Evolutionary conservation across 176 grass and related monocot species (phyloP).

Genomic region (Luzula sylvatica): DNA sequence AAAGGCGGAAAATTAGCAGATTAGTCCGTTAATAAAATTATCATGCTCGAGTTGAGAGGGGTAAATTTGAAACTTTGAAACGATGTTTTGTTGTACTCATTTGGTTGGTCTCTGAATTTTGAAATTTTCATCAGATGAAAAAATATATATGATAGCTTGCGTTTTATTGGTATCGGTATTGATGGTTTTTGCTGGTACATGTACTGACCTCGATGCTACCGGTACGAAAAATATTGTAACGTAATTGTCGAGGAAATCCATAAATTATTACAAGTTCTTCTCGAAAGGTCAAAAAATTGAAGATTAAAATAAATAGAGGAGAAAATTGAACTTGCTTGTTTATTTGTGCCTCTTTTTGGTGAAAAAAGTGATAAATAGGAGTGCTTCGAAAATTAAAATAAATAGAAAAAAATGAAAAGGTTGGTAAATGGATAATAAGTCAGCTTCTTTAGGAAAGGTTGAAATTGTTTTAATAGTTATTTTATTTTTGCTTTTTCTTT

Average conservation of each 20-base stretch:
- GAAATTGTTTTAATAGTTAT: slow-evolving; percentile 13
- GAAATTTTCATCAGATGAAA: background rate
- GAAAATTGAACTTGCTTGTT: background rate
- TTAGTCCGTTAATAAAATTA: slow-evolving; percentile 16
- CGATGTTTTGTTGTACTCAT: slow-evolving; percentile 4
- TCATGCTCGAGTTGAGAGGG: slow-evolving; percentile 10
- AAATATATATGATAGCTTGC: background rate
- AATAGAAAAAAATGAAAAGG: background rate
- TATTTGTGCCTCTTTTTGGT: background rate
- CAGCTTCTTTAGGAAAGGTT: slow-evolving; percentile 22
- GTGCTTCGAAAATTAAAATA: too few species aligned
- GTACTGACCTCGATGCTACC: background rate
- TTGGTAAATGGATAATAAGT: slow-evolving; percentile 11
- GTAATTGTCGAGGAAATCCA: too few species aligned
- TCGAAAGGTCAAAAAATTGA: background rate
- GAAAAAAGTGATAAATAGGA: background rate
- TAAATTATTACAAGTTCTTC: background rate
- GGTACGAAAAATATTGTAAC: slow-evolving; percentile 6
- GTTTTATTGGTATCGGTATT: slow-evolving; percentile 7
- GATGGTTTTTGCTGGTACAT: slow-evolving; percentile 14
- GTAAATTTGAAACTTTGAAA: slow-evolving; percentile 17
- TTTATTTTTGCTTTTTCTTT: slow-evolving; percentile 17
- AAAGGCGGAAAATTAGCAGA: slow-evolving; percentile 76
- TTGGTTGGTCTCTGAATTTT: slow-evolving; percentile 6
- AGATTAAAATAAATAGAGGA: too few species aligned